Conservation (phyloP, 2,329 filamentous ascomycete species). For the Fusarium nanum region DNA sequence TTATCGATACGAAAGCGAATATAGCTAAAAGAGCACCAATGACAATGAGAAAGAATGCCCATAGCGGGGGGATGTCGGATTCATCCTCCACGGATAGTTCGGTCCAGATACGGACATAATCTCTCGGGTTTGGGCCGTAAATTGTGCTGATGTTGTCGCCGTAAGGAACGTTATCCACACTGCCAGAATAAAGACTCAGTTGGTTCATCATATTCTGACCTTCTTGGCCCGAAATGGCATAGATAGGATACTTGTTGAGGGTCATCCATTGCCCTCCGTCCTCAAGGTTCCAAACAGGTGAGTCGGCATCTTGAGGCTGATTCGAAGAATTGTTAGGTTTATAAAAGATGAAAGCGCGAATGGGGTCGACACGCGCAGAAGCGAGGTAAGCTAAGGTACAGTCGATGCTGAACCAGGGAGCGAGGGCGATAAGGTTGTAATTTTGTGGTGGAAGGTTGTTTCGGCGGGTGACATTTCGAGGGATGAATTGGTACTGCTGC, state of each 20-base stretch:
- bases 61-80: conserved; percentile 74
- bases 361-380: conserved; percentile 66
- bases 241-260: conserved; percentile 81
- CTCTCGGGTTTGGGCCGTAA: conserved; percentile 66
- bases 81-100: conserved; percentile 61
- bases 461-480: conserved; percentile 78
- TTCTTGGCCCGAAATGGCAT: conserved; percentile 77
- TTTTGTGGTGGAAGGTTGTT: conserved; percentile 74
- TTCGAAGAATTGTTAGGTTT: conserved; percentile 65
- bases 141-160: conserved; percentile 66
- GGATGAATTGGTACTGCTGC: conserved; percentile 73
- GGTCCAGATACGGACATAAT: conserved; percentile 71
- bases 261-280: conserved; percentile 78
- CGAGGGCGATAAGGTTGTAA: conserved; percentile 82
- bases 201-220: conserved; percentile 77
- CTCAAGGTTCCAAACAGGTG: conserved; percentile 75
- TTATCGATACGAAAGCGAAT: conserved; percentile 72
- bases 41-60: conserved; percentile 81
- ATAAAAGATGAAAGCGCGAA: conserved; percentile 74
- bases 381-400: conserved; percentile 81
- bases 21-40: conserved; percentile 77
- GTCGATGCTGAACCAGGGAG: conserved; percentile 82
- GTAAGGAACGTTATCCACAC: conserved; percentile 71
- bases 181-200: conserved; percentile 81
- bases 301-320: conserved; percentile 73